A percentile compares a stretch with the other conserved stretches of the same genome.
These are phyloP conservation scores for Gnetum montanum DNA, from an alignment of 75 land plant species.

Conservation along the genomic window DNA sequence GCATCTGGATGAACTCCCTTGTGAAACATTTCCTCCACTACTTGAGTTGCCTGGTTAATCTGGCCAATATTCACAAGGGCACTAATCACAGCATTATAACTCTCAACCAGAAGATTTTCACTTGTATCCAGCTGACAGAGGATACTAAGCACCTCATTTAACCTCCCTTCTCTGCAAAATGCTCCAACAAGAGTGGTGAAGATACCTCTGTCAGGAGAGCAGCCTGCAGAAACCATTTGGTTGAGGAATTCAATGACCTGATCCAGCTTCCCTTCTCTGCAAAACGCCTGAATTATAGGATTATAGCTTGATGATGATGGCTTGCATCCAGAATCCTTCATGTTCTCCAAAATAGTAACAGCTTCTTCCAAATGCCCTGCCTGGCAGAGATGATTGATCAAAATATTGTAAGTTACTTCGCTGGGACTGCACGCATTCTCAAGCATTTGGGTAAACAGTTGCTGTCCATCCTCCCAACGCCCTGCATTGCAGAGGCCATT, in stretches of 20 bases:
- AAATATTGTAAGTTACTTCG: constrained; percentile 47
- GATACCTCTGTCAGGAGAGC: constrained; percentile 39
- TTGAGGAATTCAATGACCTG: constrained; percentile 31
- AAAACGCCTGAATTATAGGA: constrained; percentile 28
- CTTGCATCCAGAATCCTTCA: neutral
- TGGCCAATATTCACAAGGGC: constrained; percentile 46
- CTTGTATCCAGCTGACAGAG: constrained; percentile 29
- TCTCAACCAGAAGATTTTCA: constrained; percentile 18
- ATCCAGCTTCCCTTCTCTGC: constrained; percentile 36
- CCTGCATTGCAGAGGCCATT: constrained; percentile 45
- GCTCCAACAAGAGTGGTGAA: constrained; percentile 36
- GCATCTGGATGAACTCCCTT: constrained; percentile 47
- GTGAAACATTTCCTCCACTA: constrained; percentile 45
- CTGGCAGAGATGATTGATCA: constrained; percentile 47
- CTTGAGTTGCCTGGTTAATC: constrained; percentile 34
- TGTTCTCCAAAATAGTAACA: constrained; percentile 17
- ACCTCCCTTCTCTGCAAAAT: constrained; percentile 47
- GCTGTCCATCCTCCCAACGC: constrained; percentile 50
- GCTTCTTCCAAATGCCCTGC: constrained; percentile 32
- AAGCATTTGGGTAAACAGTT: constrained; percentile 41
- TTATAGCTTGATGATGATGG: constrained; percentile 34
- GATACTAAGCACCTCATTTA: constrained; percentile 40
- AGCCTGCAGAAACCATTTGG: constrained; percentile 29
- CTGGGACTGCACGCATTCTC: constrained; percentile 37
- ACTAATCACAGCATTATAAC: constrained; percentile 28